Evolutionary conservation across 305 asterid species (phyloP).

Genomic region (Fraxinus velutina): DNA sequence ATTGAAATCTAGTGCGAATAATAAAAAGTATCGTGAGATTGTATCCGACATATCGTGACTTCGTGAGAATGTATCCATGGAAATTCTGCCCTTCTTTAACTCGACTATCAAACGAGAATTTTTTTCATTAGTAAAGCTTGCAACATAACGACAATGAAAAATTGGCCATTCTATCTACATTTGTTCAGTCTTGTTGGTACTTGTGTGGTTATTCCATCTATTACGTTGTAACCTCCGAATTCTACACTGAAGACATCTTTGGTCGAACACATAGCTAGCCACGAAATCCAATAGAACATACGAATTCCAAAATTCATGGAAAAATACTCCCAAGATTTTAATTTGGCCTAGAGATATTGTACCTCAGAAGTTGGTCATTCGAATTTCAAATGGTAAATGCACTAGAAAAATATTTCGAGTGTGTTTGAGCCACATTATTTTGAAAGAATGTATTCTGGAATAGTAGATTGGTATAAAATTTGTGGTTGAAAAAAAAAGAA

Average conservation of each 20-base stretch:
- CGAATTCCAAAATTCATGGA: not conserved
- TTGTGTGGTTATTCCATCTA: not conserved
- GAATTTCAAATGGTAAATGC: not conserved
- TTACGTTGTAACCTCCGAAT: not conserved
- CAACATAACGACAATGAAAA: not conserved
- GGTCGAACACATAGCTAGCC: not conserved
- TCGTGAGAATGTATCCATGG: too few species aligned
- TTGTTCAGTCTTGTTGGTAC: not conserved
- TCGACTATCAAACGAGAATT: too few species aligned
- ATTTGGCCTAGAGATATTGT: not conserved
- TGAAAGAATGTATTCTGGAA: too few species aligned
- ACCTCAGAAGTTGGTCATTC: not conserved
- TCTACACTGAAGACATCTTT: not conserved
- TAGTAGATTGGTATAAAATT: too few species aligned
- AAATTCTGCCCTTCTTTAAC: too few species aligned
- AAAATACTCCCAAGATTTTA: not conserved
- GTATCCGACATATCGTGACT: too few species aligned
- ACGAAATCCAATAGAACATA: not conserved
- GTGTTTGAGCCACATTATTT: too few species aligned
- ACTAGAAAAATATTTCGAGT: not conserved
- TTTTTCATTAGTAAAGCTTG: not conserved
- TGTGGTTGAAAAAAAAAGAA: too few species aligned
- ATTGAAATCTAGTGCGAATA: too few species aligned
- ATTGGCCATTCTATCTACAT: not conserved
- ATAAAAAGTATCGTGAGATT: too few species aligned